These are phyloP conservation scores for Danielozyma ontarioensis DNA, from an alignment of 805 yeast species.

Conservation along the genomic window DNA sequence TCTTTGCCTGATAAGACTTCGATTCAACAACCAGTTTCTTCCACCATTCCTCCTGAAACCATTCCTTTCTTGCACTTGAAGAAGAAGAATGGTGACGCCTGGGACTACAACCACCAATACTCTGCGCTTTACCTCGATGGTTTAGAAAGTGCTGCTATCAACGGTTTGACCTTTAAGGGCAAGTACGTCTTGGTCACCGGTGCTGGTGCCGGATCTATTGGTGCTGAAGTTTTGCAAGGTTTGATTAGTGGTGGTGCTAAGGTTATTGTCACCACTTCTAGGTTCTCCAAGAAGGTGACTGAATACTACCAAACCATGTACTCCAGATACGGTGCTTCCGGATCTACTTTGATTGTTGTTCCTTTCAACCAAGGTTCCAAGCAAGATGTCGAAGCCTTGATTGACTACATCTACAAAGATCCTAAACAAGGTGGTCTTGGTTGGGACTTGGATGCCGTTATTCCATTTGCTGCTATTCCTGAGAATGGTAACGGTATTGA, in stretches of 20 bases:
- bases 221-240: constrained; percentile 95
- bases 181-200: constrained; percentile 92
- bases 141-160: constrained; percentile 88
- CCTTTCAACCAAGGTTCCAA: constrained; percentile 99
- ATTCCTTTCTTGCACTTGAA: constrained; percentile 93
- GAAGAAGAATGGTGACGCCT: constrained; percentile 68
- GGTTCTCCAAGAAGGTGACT: constrained; percentile 90
- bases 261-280: constrained; percentile 92
- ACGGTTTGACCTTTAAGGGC: constrained; percentile 85
- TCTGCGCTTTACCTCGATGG: constrained; percentile 82
- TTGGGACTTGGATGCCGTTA: constrained; percentile 94
- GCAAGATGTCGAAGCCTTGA: constrained; percentile 83
- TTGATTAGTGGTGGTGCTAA: constrained; percentile 96
- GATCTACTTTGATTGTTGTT: constrained; percentile 89
- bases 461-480: constrained; percentile 99
- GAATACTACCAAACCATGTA: constrained; percentile 94
- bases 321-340: constrained; percentile 88
- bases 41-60: constrained; percentile 72
- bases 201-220: constrained; percentile 98
- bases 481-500: constrained; percentile 97
- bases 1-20: constrained; percentile 71
- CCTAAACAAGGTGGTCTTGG: constrained; percentile 87
- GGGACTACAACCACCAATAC: constrained; percentile 79
- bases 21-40: constrained; percentile 68
- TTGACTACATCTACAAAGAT: constrained; percentile 79